These are phyloP conservation scores for Scedosporium apiospermum DNA, from an alignment of 2,329 filamentous ascomycete genomes.

Conservation along the genomic window DNA sequence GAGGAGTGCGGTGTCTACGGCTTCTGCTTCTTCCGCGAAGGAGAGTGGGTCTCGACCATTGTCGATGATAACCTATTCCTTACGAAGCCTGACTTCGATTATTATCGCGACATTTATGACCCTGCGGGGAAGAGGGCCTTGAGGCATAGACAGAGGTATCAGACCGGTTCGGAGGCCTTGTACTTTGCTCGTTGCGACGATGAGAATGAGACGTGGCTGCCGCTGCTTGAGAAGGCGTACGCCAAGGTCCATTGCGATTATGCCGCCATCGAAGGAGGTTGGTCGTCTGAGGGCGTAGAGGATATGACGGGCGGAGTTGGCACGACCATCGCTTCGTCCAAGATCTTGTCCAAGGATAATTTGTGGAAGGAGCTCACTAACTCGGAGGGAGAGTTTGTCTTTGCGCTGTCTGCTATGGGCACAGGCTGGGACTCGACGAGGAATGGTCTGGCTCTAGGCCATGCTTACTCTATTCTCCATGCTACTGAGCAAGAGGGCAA, in stretches of 20 bases:
- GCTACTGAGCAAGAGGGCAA: slow-evolving; percentile 34
- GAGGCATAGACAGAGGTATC: slow-evolving; percentile 50
- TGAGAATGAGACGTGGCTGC: slow-evolving; percentile 72
- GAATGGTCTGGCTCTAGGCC: slow-evolving; percentile 32
- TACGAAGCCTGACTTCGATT: slow-evolving; percentile 28
- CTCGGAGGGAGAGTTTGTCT: slow-evolving; percentile 59
- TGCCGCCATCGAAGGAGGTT: slow-evolving; percentile 63
- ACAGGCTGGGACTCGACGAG: slow-evolving; percentile 17
- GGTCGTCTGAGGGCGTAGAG: slow-evolving; percentile 50
- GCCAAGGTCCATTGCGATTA: slow-evolving; percentile 78
- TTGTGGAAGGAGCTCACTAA: slow-evolving; percentile 62
- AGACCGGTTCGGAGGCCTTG: slow-evolving; percentile 59
- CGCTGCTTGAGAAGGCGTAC: slow-evolving; percentile 70
- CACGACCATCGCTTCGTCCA: slow-evolving; percentile 43
- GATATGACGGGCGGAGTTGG: slow-evolving; percentile 48
- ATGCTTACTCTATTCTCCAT: slow-evolving; percentile 42
- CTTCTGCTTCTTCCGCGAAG: slow-evolving; percentile 75
- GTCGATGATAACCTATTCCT: slow-evolving; percentile 47
- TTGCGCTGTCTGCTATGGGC: slow-evolving; percentile 30
- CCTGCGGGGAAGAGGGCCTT: slow-evolving; percentile 42
- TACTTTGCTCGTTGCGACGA: slow-evolving; percentile 67
- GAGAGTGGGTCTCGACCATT: slow-evolving; percentile 57
- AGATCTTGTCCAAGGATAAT: slow-evolving; percentile 55
- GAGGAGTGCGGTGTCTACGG: slow-evolving; percentile 72
- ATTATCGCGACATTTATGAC: slow-evolving; percentile 29